These are phyloP conservation scores for Volvox africanus DNA, from an alignment of 139 green algal species.

Conservation along the genomic window DNA sequence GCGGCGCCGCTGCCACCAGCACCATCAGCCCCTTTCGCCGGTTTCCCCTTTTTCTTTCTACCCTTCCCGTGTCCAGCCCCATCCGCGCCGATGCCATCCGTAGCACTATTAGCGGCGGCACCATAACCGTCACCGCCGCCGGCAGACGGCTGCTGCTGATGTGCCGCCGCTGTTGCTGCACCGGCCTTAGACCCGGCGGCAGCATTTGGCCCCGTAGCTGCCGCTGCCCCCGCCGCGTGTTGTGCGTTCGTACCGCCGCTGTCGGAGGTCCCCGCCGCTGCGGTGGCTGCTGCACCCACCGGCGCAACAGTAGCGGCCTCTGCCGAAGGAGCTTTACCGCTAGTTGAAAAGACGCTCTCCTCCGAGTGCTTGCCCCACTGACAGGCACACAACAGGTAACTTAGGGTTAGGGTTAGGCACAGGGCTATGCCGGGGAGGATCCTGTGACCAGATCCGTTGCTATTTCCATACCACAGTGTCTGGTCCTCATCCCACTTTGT, in stretches of 20 bases:
- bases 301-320: not conserved
- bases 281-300: no score
- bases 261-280: no score
- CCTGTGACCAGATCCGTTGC: no score
- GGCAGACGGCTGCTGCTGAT: not conserved
- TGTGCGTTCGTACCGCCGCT: no score
- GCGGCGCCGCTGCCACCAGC: not conserved
- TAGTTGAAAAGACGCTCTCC: slow-evolving; percentile 38
- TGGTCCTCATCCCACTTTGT: no score
- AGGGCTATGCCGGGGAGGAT: no score
- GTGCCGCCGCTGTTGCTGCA: not conserved
- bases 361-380: slow-evolving; percentile 49
- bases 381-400: no score
- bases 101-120: not conserved
- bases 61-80: not conserved
- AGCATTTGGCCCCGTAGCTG: not conserved
- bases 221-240: not conserved
- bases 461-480: no score
- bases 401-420: no score
- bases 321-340: not conserved
- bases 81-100: not conserved
- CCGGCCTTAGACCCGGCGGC: not conserved
- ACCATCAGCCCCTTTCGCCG: slow-evolving; percentile 13
- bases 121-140: no score
- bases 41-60: slow-evolving; percentile 31